Conservation (phyloP, 2,329 filamentous ascomycete genomes). For the Tolypocladium guangdongense region DNA sequence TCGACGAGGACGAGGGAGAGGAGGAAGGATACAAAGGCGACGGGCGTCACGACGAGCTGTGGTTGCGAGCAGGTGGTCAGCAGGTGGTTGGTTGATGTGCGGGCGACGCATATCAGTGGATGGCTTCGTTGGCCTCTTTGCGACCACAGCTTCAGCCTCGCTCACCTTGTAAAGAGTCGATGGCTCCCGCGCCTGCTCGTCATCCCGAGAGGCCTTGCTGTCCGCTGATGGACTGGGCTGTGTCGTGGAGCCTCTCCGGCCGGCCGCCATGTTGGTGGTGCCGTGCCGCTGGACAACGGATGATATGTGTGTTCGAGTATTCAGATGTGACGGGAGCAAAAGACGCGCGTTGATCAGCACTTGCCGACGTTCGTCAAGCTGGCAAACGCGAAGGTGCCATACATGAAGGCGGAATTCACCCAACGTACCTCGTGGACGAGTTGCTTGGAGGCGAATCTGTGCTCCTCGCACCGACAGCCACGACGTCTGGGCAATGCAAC, state of each 20-base stretch:
- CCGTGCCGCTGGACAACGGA: not conserved
- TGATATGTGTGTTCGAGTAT: not conserved
- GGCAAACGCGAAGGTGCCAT: not conserved
- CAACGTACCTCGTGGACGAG: not conserved
- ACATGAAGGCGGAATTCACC: not conserved
- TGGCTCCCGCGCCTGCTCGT: not conserved
- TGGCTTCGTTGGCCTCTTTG: not conserved
- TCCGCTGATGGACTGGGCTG: not conserved
- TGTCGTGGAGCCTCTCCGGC: not conserved
- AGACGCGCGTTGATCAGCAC: not conserved
- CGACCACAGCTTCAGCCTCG: not conserved
- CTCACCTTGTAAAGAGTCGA: not conserved
- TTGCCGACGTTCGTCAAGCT: not conserved
- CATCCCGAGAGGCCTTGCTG: not conserved
- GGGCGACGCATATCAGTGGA: not conserved
- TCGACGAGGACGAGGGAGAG: slow-evolving; percentile 55
- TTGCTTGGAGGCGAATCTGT: not conserved
- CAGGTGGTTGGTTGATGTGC: not conserved
- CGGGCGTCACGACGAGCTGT: slow-evolving; percentile 46
- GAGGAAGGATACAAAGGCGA: slow-evolving; percentile 54
- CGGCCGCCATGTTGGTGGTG: not conserved
- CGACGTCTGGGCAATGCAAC: too few species aligned
- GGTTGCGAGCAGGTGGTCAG: not conserved
- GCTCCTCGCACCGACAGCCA: not conserved
- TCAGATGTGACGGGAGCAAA: not conserved